These are phyloP conservation scores for Wickerhamiella qilinensis DNA, from an alignment of 805 yeast species.

Conservation along the genomic window DNA sequence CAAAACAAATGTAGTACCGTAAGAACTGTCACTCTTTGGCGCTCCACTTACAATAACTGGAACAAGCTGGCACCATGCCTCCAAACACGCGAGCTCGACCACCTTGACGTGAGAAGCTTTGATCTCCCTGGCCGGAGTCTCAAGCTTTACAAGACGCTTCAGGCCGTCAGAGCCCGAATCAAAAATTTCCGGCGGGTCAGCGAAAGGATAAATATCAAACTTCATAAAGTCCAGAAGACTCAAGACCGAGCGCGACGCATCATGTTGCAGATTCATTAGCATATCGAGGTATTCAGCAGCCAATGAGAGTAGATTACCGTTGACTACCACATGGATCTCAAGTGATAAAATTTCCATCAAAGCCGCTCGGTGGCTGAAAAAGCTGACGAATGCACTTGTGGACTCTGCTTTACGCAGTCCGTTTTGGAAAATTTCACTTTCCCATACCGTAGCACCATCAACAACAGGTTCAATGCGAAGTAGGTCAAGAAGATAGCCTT, in stretches of 20 bases:
- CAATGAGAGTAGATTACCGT: constrained; percentile 32
- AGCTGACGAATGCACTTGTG: constrained; percentile 34
- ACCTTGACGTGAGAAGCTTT: not conserved
- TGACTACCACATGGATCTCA: constrained; percentile 48
- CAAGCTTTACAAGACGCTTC: no score
- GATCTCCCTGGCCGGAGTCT: no score
- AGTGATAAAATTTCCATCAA: constrained; percentile 50
- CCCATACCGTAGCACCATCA: constrained; percentile 36
- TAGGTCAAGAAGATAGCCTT: constrained; percentile 34
- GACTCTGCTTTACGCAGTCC: constrained; percentile 17
- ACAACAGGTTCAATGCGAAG: constrained; percentile 39
- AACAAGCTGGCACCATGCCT: constrained; percentile 71
- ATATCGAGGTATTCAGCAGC: constrained; percentile 35
- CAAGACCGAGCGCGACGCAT: constrained; percentile 46
- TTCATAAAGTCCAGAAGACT: constrained; percentile 58
- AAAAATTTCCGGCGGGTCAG: not conserved
- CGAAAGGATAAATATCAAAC: constrained; percentile 20
- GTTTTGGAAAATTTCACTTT: constrained; percentile 6
- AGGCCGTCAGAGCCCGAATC: not conserved
- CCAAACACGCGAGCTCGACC: constrained; percentile 45
- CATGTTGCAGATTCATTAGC: constrained; percentile 28
- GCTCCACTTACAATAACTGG: constrained; percentile 50
- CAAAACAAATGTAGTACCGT: constrained; percentile 44
- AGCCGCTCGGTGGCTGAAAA: constrained; percentile 43
- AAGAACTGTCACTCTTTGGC: constrained; percentile 19